Evolutionary conservation across 768 basidiomycete species (phyloP), one percentile per base, ranked within the genome.

Genomic region (Trametopsis cervina): DNA sequence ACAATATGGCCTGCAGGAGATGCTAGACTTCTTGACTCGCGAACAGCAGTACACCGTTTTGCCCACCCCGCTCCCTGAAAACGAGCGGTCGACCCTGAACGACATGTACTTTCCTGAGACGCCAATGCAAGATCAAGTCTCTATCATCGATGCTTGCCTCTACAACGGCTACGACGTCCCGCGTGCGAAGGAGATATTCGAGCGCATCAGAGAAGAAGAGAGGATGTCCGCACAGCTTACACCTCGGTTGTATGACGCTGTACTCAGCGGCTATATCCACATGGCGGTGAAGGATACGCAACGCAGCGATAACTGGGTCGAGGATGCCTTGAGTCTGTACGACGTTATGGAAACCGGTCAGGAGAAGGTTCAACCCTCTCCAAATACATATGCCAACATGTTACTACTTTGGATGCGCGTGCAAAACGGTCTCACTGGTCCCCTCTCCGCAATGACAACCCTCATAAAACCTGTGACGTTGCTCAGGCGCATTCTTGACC

Each of bases 141-240:
- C 86, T 0, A 76, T 94, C 53, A 86, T 94, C 66, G 82, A 87
- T 56, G 88, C 89, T 3, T 94, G 92, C 60, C 66, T 94, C 11
- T 75, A 84, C 61, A 78, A 85, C 53, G 59, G 78, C 2, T 80
- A 84, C 62, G 88, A 92, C 60, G 80, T 92, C 0, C 71, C 75
- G 0, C 84, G 92, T 4, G 91, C 91, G 5, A 79, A 79, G 53
- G 68, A 70, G 29, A 76, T 94, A 20, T 91, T 93, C 53, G 76
- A 80, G 40, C 71, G 74, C 7, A 63, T 93, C 29, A 76, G 83
- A 4, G 53, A 52, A 18, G 57, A 63, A 7, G 54, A 64, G 0
- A 55, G 75, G 0, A 69, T 70, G 0, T 69, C 77, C 4, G 68
- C 72, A 4, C 58, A 87, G 13, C 58, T 81, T 18, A 69, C 77